Conservation (phyloP, 331 rosid genomes). For the Telfairia occidentalis region DNA sequence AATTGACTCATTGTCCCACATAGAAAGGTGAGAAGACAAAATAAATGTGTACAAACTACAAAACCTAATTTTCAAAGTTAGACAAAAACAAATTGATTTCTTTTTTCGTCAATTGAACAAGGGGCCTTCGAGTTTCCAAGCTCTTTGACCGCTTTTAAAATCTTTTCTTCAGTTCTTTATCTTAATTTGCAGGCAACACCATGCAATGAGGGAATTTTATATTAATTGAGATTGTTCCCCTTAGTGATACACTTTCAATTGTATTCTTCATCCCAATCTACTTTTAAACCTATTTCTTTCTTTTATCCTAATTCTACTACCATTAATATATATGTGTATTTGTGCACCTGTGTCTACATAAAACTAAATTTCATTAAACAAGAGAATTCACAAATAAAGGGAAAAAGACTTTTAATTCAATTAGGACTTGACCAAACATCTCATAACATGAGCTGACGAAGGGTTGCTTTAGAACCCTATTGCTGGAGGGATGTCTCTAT, state of each 20-base stretch:
- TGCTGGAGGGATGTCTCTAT: neutral
- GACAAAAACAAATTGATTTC: neutral
- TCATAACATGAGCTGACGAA: neutral
- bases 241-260: too few relatives aligned
- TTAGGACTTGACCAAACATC: neutral
- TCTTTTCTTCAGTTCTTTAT: neutral
- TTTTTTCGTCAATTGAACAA: neutral
- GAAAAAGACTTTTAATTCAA: neutral
- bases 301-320: neutral
- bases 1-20: neutral
- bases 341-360: neutral
- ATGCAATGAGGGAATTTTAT: neutral
- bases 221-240: too few relatives aligned
- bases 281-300: neutral
- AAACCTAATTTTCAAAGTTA: neutral
- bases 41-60: neutral
- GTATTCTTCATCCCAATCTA: neutral
- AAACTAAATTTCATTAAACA: neutral
- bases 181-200: neutral
- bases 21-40: neutral
- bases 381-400: neutral
- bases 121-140: neutral
- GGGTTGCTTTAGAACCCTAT: neutral
- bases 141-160: too few relatives aligned
- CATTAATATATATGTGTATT: neutral